Conservation (phyloP, 805 yeast genomes). For the Suhomyces faveliae region DNA sequence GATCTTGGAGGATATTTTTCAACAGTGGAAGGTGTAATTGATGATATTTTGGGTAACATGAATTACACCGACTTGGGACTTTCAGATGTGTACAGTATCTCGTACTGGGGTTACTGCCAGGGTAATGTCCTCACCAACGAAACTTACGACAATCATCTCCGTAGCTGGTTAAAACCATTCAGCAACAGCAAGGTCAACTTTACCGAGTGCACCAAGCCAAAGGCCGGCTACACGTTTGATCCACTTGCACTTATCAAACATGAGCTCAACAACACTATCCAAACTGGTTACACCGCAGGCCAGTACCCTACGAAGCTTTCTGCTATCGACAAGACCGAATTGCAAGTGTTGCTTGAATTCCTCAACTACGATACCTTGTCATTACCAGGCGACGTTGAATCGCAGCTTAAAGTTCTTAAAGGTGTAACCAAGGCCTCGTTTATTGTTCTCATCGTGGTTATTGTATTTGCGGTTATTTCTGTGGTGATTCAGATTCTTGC, state of each 20-base stretch:
- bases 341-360: conserved; percentile 21
- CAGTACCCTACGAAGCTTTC: conserved; percentile 16
- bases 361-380: conserved; percentile 32
- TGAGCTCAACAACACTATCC: conserved; percentile 31
- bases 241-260: conserved; percentile 40
- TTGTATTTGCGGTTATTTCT: conserved; percentile 41
- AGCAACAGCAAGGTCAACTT: conserved; percentile 30
- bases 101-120: conserved; percentile 46
- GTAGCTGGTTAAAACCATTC: conserved; percentile 14
- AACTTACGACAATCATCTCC: conserved; percentile 6
- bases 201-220: conserved; percentile 54
- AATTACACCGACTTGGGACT: conserved; percentile 35
- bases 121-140: conserved; percentile 19
- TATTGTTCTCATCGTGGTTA: conserved; percentile 29
- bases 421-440: conserved; percentile 58
- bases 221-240: conserved; percentile 56
- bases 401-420: conserved; percentile 45
- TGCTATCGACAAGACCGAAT: conserved; percentile 14
- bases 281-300: conserved; percentile 22
- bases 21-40: conserved; percentile 17
- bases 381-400: conserved; percentile 55
- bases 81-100: conserved; percentile 38
- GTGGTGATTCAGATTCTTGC: conserved; percentile 47
- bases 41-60: conserved; percentile 18
- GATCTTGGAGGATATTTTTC: conserved; percentile 9